These are phyloP conservation scores for Fomitiporia mediterranea DNA, from an alignment of 1,284 basidiomycete species.

Conservation along the genomic window DNA sequence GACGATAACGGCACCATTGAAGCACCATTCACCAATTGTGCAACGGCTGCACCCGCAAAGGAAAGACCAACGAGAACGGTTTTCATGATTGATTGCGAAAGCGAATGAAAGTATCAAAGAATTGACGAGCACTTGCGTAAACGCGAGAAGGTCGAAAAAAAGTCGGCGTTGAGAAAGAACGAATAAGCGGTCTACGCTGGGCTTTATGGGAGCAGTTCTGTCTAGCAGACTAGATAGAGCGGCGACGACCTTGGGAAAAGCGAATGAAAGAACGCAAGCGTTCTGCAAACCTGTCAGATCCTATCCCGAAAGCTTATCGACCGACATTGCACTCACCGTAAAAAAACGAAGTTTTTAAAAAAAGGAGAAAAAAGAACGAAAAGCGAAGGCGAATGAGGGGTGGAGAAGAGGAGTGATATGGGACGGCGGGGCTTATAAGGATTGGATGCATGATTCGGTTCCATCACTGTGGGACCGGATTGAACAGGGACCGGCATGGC, in stretches of 20 bases:
- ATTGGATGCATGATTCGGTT: neutral
- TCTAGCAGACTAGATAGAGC: slow-evolving; percentile 47
- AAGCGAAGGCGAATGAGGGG: slow-evolving; percentile 29
- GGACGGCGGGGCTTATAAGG: slow-evolving; percentile 20
- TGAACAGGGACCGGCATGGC: slow-evolving; percentile 11
- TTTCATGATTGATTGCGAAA: slow-evolving; percentile 44
- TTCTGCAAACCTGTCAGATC: slow-evolving; percentile 27
- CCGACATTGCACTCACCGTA: neutral
- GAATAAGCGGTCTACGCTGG: slow-evolving; percentile 69
- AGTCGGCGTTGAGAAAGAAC: slow-evolving; percentile 32
- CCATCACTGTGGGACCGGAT: slow-evolving; percentile 23
- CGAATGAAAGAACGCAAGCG: slow-evolving; percentile 37
- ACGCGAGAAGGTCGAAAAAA: slow-evolving; percentile 35
- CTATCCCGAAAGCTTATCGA: neutral
- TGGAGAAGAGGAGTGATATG: slow-evolving; percentile 30
- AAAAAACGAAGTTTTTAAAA: slow-evolving; percentile 29
- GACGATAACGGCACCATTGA: slow-evolving; percentile 37
- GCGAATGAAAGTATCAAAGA: neutral
- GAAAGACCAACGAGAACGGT: slow-evolving; percentile 55
- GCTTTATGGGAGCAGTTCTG: slow-evolving; percentile 37
- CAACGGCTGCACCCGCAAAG: slow-evolving; percentile 49
- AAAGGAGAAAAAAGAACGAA: slow-evolving; percentile 35
- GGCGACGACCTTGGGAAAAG: slow-evolving; percentile 29
- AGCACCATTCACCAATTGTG: slow-evolving; percentile 51
- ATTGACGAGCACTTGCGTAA: slow-evolving; percentile 21